Evolutionary conservation across 1,284 basidiomycete species (phyloP).

Genomic region (Volvariella surrecta): DNA sequence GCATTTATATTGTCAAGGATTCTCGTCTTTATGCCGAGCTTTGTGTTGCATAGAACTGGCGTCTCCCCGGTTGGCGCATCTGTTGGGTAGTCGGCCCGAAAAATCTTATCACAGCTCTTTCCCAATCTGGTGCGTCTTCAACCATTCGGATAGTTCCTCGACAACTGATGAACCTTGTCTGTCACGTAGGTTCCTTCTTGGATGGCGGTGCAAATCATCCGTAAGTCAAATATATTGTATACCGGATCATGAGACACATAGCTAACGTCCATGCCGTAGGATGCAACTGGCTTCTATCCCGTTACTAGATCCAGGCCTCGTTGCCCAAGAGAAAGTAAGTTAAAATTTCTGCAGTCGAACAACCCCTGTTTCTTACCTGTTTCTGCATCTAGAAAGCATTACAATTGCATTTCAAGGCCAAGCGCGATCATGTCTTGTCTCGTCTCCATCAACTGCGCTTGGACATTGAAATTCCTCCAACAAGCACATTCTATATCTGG

Average conservation of each 20-base stretch:
- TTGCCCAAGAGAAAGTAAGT: slow-evolving; percentile 60
- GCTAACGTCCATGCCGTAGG: slow-evolving; percentile 26
- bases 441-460: slow-evolving; percentile 76
- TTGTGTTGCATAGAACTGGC: slow-evolving; percentile 56
- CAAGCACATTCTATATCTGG: slow-evolving; percentile 88
- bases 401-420: slow-evolving; percentile 84
- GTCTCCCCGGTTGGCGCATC: slow-evolving; percentile 87
- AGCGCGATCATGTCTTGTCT: slow-evolving; percentile 83
- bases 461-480: slow-evolving; percentile 67
- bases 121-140: slow-evolving; percentile 57
- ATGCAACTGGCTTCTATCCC: slow-evolving; percentile 83
- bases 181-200: slow-evolving; percentile 60
- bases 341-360: neutral
- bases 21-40: neutral
- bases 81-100: slow-evolving; percentile 98
- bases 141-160: slow-evolving; percentile 1
- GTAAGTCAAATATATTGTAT: no score
- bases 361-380: neutral
- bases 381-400: slow-evolving; percentile 46
- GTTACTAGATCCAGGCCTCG: slow-evolving; percentile 65
- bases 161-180: slow-evolving; percentile 3
- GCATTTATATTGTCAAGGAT: no score
- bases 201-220: slow-evolving; percentile 88
- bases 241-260: neutral
- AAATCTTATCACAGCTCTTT: slow-evolving; percentile 77